Percentiles rank a stretch among this genome's conserved stretches.
phyloP scores from a whole-genome alignment of 176 grass and related monocot species.

The Oryza nivara region DNA sequence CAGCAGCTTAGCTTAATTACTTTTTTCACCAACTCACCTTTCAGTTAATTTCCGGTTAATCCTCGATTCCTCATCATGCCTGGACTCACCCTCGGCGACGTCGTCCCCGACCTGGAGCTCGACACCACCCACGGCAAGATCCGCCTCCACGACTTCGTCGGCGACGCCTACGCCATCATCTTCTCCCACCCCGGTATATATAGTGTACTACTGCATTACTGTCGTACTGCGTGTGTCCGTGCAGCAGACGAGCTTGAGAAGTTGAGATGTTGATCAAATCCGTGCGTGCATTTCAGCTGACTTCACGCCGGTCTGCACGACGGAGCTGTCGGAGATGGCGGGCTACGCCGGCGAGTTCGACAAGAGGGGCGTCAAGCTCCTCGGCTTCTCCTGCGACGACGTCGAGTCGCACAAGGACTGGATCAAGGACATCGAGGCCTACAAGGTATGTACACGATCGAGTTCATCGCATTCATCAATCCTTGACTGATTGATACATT shows the following conservation, averaged over 20 bases:
- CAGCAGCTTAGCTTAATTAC: not conserved
- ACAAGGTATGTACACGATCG: constrained; percentile 33
- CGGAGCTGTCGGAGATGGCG: constrained; percentile 86
- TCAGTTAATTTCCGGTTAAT: too few relatives aligned
- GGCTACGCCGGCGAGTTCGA: constrained; percentile 65
- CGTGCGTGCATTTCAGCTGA: constrained; percentile 43
- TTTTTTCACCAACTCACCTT: too few relatives aligned
- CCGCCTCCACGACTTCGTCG: constrained; percentile 78
- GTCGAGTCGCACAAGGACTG: constrained; percentile 76
- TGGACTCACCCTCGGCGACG: constrained; percentile 89
- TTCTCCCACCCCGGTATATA: constrained; percentile 81
- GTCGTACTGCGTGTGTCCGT: too few relatives aligned
- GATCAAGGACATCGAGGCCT: constrained; percentile 94
- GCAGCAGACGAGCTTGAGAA: too few relatives aligned
- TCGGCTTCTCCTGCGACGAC: constrained; percentile 83
- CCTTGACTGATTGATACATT: too few relatives aligned
- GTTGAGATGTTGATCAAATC: too few relatives aligned
- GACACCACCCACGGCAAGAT: constrained; percentile 85
- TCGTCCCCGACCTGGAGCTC: constrained; percentile 75
- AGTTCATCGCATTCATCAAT: too few relatives aligned
- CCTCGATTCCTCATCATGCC: constrained; percentile 47
- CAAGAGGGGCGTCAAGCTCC: constrained; percentile 81
- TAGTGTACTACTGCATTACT: too few relatives aligned
- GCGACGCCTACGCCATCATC: constrained; percentile 65
- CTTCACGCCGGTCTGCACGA: constrained; percentile 95